These are phyloP conservation scores for Psilocybe cubensis DNA, from an alignment of 768 basidiomycete species.

Conservation along the genomic window DNA sequence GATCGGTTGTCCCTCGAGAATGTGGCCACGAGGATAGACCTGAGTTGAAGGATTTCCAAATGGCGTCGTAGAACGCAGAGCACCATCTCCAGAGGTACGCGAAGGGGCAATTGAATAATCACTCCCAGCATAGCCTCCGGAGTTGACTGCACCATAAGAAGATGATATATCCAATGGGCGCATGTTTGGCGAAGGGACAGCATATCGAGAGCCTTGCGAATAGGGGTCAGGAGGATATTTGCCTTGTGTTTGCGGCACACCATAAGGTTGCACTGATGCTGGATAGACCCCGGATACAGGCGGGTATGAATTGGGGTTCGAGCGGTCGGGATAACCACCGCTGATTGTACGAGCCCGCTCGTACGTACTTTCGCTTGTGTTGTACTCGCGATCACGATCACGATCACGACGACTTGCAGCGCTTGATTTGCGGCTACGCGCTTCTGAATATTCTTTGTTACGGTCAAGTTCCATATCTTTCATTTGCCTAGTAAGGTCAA, in stretches of 20 bases:
- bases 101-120: constrained; percentile 42
- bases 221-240: constrained; percentile 12
- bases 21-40: constrained; percentile 61
- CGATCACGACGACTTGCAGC: too few species aligned
- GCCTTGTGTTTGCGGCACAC: constrained; percentile 10
- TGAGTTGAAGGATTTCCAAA: constrained; percentile 32
- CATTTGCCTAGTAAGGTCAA: constrained; percentile 45
- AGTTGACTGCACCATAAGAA: constrained; percentile 35
- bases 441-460: constrained; percentile 33
- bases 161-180: constrained; percentile 45
- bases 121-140: constrained; percentile 34
- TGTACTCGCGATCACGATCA: constrained; percentile 49
- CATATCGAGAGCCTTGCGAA: constrained; percentile 23
- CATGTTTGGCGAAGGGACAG: constrained; percentile 50
- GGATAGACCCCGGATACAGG: constrained; percentile 24
- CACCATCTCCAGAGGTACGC: constrained; percentile 36
- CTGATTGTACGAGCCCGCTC: constrained; percentile 42
- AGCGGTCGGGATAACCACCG: constrained; percentile 36
- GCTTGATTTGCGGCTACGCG: constrained; percentile 36
- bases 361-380: constrained; percentile 39
- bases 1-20: constrained; percentile 57
- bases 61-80: constrained; percentile 42
- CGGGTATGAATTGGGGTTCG: constrained; percentile 29
- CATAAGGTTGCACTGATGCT: constrained; percentile 37
- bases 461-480: constrained; percentile 43